Base-by-base conservation (phyloP, 345 rosid genomes). In the Anastatica hierochuntica region DNA sequence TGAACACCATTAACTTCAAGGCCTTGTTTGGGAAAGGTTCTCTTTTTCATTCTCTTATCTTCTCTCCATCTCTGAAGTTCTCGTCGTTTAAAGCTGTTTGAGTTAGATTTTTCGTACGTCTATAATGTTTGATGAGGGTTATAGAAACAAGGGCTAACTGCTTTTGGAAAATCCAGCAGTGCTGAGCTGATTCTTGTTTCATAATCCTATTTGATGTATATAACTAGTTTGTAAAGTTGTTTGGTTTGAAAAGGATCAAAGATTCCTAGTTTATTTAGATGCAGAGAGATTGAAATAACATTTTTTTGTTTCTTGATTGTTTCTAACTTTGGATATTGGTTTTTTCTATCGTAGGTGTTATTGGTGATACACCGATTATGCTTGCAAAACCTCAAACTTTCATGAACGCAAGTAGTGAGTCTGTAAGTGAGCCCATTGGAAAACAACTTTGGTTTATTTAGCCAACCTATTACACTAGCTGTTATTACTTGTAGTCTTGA, bases 331-430 rank as follows among this genome's bases (percentile, higher is more conserved):
- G 18, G 19, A 16, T 30, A 31, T 10, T 53, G 48, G 50, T 2
- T 17, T 46, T n/a, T 62, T 13, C 23, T 13, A 21, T 71, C 45
- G 56, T 70, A 92, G 98, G 98, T 23, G 66, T 74, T 40, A 78
- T 92, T 39, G 90, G 90, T 43, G 71, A 75, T 61, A 74, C 78
- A 68, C 95, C 97, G 0, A 88, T 92, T 47, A 79, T 92, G 79
- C 79, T 92, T 52, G 98, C 85, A 54, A 92, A 85, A 56, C 98
- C 97, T 45, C 97, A 92, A 70, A 92, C 98, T 9, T 85, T 88
- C 45, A 88, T 92, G 98, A 92, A 92, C 42, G 34, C 68, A 33
- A 92, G 97, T 73, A 97, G 98, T 64, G 94, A 79, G 73, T 85
- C 97, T 74, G 97, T 92, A 82, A 92, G 98, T 83, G 53, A 64